Conservation (phyloP, 2,329 filamentous ascomycete species). For the Parascedosporium putredinis region DNA sequence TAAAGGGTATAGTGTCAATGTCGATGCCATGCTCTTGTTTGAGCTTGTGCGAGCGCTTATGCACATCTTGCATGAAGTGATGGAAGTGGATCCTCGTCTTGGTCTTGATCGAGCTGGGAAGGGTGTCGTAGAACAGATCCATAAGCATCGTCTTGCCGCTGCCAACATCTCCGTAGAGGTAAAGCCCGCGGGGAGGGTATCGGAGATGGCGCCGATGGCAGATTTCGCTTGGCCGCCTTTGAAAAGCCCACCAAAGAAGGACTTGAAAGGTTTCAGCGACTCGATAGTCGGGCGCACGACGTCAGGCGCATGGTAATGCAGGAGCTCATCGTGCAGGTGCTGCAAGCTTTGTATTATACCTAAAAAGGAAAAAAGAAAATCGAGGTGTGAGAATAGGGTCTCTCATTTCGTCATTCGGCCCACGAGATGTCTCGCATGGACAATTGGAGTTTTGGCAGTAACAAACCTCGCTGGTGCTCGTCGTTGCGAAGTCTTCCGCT, state of each 20-base stretch:
- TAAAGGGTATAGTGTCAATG: slow-evolving; percentile 80
- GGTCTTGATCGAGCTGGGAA: slow-evolving; percentile 65
- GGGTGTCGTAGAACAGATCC: slow-evolving; percentile 93
- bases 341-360: slow-evolving; percentile 84
- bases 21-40: slow-evolving; percentile 85
- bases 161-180: slow-evolving; percentile 93
- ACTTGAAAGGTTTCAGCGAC: slow-evolving; percentile 46
- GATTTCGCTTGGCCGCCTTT: slow-evolving; percentile 30
- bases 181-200: slow-evolving; percentile 74
- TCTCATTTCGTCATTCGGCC: no score
- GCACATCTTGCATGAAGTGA: slow-evolving; percentile 98
- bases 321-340: slow-evolving; percentile 75
- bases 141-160: slow-evolving; percentile 99
- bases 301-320: slow-evolving; percentile 59
- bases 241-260: slow-evolving; percentile 53
- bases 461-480: slow-evolving; percentile 73
- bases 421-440: not conserved
- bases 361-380: no score
- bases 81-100: slow-evolving; percentile 97
- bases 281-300: slow-evolving; percentile 72
- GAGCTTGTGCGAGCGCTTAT: slow-evolving; percentile 79
- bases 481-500: slow-evolving; percentile 71
- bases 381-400: no score
- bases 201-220: slow-evolving; percentile 46
- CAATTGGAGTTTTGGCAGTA: not conserved